Evolutionary conservation across 2,329 filamentous ascomycete genomes (phyloP), one percentile per base, ranked within the genome.

Genomic region (Aspergillus quadricinctus): DNA sequence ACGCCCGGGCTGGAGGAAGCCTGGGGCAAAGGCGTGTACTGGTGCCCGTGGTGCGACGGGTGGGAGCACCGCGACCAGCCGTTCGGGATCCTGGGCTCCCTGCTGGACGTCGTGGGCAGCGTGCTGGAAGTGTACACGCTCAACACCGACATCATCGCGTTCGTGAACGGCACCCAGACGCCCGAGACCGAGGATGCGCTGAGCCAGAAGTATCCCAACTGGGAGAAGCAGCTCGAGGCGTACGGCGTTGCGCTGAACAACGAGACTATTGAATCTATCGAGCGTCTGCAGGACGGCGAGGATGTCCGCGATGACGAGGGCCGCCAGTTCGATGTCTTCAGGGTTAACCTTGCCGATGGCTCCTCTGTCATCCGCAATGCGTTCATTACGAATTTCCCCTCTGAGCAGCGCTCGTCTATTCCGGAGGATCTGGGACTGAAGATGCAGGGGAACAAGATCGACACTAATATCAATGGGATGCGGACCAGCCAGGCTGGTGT

Each of bases 21-120:
- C 63, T 87, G 81, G 78, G 83, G 82, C 50, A 76, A 81, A 57
- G 84, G 84, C 5, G 79, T 86, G 52, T 86, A 73, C 71, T 86
- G 83, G 82, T 87, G 84, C 54, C 83, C 83, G 0, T 87, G 84
- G 84, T 87, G 84, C 59, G 84, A 87, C 64, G 84, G 84, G 11
- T 76, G 81, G 60, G 84, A 87, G 69, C 83, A 86, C 66, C 80
- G 79, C 0, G 82, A 85, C 64, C 83, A 86, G 58, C 57, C 77
- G 0, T 75, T 87, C 1, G 83, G 83, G 1, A 74, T 87, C 35
- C 66, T 87, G 0, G 78, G 75, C 1, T 59, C 72, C 1, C 67
- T 85, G 0, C 62, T 72, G 1, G 72, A 80, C 28, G 71, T 81
- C 0, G 70, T 81, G 0, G 70, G 71, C 3, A 67, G 76, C 5